These are phyloP conservation scores for Fusarium chaquense DNA, from an alignment of 2,329 filamentous ascomycete genomes.

Conservation along the genomic window DNA sequence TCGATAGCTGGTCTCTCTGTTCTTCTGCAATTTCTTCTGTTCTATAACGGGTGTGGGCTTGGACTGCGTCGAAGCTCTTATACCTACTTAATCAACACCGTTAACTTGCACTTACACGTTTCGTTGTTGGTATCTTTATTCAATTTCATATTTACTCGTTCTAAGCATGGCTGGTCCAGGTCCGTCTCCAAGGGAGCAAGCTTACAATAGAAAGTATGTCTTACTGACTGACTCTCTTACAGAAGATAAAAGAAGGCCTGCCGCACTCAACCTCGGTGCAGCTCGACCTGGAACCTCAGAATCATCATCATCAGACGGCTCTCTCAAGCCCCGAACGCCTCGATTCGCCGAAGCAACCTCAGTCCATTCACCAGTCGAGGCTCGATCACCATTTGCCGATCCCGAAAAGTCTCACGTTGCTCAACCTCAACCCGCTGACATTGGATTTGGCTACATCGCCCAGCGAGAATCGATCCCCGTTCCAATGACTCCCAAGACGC, in stretches of 20 bases:
- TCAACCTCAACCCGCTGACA: conserved; percentile 81
- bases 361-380: conserved; percentile 80
- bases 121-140: conserved; percentile 23
- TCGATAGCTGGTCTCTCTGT: conserved; percentile 69
- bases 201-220: neutral
- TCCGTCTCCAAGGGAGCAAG: conserved; percentile 45
- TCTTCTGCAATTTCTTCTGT: conserved; percentile 55
- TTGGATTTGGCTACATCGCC: conserved; percentile 92
- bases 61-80: conserved; percentile 47
- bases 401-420: conserved; percentile 66
- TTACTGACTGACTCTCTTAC: conserved; percentile 43
- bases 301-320: conserved; percentile 66
- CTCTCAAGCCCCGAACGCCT: conserved; percentile 78
- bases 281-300: conserved; percentile 62
- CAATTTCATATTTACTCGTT: conserved; percentile 30
- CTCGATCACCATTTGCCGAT: conserved; percentile 69
- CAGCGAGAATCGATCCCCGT: conserved; percentile 69
- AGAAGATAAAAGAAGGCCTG: conserved; percentile 69
- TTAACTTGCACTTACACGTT: conserved; percentile 23
- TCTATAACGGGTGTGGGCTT: conserved; percentile 40
- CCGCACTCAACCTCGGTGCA: conserved; percentile 66
- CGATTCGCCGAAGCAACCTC: conserved; percentile 86
- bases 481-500: conserved; percentile 78
- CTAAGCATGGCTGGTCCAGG: conserved; percentile 57
- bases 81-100: conserved; percentile 26